Evolutionary conservation across 2,329 filamentous ascomycete genomes (phyloP).

Genomic region (Aschersonia sp.): DNA sequence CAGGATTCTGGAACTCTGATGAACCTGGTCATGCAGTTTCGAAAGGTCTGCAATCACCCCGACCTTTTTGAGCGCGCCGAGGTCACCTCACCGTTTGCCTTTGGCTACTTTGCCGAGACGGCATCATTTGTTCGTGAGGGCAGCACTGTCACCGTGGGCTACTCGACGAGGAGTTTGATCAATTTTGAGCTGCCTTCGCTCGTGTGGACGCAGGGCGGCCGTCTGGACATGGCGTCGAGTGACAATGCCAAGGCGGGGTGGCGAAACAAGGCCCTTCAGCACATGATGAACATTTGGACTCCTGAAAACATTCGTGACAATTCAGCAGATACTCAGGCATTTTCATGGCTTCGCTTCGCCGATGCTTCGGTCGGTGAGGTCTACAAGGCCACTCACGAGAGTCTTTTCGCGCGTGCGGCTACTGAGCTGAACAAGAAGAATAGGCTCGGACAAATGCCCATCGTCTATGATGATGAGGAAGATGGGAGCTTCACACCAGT

Average conservation of each 20-base stretch:
- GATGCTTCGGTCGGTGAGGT: conserved; percentile 63
- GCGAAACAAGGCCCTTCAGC: conserved; percentile 57
- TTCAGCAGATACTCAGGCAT: conserved; percentile 45
- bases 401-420: conserved; percentile 60
- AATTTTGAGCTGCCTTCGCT: conserved; percentile 71
- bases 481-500: conserved; percentile 50
- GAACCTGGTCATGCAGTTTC: conserved; percentile 99
- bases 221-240: conserved; percentile 57
- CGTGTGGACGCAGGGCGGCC: conserved; percentile 67
- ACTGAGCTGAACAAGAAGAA: conserved; percentile 39
- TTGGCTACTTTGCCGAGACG: conserved; percentile 83
- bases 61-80: conserved; percentile 94
- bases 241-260: conserved; percentile 69
- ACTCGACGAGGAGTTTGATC: conserved; percentile 77
- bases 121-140: conserved; percentile 91
- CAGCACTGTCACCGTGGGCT: conserved; percentile 60
- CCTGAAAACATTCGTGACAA: conserved; percentile 62
- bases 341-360: conserved; percentile 83
- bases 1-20: conserved; percentile 91
- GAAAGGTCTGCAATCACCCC: conserved; percentile 97
- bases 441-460: conserved; percentile 49
- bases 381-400: conserved; percentile 51
- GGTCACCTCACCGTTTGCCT: conserved; percentile 71
- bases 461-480: conserved; percentile 54
- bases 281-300: conserved; percentile 84